These are phyloP conservation scores for Aspergillus texensis DNA, from an alignment of 2,329 filamentous ascomycete species.

Conservation along the genomic window DNA sequence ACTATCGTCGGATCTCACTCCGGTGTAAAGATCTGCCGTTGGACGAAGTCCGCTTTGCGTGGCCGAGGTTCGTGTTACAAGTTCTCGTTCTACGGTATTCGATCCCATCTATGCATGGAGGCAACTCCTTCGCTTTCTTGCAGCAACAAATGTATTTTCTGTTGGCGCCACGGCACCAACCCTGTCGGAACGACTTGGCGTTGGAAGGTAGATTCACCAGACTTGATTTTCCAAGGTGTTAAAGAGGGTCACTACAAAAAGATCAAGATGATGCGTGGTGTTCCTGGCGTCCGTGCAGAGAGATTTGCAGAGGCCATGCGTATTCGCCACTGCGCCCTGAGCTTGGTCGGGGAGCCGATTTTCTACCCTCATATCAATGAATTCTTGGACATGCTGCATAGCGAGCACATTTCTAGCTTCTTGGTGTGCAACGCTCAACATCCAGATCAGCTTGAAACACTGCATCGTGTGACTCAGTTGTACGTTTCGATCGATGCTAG, in stretches of 20 bases:
- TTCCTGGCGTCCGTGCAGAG: conserved; percentile 89
- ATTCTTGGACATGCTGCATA: conserved; percentile 80
- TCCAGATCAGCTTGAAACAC: conserved; percentile 80
- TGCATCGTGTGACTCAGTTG: conserved; percentile 87
- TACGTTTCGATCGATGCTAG: conserved; percentile 96
- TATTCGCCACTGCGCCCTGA: conserved; percentile 90
- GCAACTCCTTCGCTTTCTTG: conserved; percentile 93
- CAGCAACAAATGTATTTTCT: conserved; percentile 98
- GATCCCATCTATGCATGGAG: conserved; percentile 97
- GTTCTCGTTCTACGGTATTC: conserved; percentile 94
- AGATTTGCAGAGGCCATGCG: conserved; percentile 90
- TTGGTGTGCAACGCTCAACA: conserved; percentile 97
- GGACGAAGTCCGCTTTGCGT: conserved; percentile 95
- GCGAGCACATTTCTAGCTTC: conserved; percentile 87
- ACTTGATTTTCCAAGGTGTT: conserved; percentile 86
- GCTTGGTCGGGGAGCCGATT: conserved; percentile 94
- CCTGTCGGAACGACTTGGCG: conserved; percentile 96
- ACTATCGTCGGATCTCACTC: conserved; percentile 93
- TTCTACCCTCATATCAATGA: conserved; percentile 98
- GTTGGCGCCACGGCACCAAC: conserved; percentile 97
- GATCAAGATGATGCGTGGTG: conserved; percentile 94
- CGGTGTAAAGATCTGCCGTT: conserved; percentile 95
- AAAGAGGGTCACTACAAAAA: conserved; percentile 94
- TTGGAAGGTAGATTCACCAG: conserved; percentile 90
- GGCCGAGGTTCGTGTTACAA: conserved; percentile 97